Conservation (phyloP, 139 green algal species). For the Pseudopediastrum boryanum region DNA sequence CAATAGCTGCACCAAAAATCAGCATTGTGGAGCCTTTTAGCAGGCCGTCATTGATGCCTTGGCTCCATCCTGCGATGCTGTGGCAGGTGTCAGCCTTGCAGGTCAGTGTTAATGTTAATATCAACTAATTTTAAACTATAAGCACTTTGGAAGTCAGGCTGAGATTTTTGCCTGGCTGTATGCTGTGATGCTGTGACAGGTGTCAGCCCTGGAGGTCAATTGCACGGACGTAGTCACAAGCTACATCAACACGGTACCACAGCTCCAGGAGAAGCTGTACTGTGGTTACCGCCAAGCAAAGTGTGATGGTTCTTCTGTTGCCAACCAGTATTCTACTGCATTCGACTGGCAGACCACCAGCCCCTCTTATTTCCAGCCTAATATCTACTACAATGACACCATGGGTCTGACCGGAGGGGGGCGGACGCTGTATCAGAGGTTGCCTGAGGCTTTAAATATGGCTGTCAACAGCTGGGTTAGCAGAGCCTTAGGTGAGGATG, state of each 20-base stretch:
- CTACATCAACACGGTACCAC: background rate
- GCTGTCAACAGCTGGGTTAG: background rate
- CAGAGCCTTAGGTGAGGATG: background rate
- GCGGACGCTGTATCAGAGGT: background rate
- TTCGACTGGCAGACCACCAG: conserved; percentile 45
- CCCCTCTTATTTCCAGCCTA: background rate
- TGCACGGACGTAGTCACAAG: conserved; percentile 19
- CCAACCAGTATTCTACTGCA: background rate
- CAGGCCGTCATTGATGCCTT: too few relatives aligned
- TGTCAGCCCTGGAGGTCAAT: conserved; percentile 4
- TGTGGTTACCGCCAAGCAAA: conserved; percentile 58
- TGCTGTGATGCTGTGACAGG: background rate
- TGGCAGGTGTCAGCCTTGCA: background rate
- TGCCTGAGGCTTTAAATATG: background rate
- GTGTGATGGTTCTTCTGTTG: background rate
- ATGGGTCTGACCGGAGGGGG: background rate
- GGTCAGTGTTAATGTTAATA: background rate
- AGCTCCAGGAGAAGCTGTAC: conserved; percentile 52
- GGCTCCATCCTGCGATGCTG: too few relatives aligned
- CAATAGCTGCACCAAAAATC: too few relatives aligned
- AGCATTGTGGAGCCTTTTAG: too few relatives aligned
- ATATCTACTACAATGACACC: conserved; percentile 51
- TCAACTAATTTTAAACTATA: too few relatives aligned
- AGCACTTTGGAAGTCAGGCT: too few relatives aligned
- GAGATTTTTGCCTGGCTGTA: too few relatives aligned